Base-by-base conservation (phyloP, 2,329 filamentous ascomycete genomes). In the Huntiella decipiens region DNA sequence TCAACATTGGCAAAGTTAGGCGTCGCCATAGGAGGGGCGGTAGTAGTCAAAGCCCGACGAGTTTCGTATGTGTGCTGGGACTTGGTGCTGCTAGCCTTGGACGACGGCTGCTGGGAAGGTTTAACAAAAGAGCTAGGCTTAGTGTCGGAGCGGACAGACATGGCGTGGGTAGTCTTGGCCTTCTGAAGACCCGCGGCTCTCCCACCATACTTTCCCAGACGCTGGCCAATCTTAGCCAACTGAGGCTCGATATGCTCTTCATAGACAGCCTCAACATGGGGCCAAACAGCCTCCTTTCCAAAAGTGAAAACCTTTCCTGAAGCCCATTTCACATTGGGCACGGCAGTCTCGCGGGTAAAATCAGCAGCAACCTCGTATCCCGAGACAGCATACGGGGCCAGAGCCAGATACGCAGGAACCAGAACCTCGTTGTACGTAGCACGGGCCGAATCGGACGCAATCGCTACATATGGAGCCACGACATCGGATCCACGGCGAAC, bases 211-310 rank as follows among this genome's bases (percentile, higher is more conserved):
- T 81, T 70, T 36, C 86, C 87, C 8, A 98, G 71, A 39, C 87
- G 78, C 63, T 95, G 82, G 10, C 84, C 83, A 55, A 98, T 96
- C 55, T 86, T 84, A 47, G 88, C 74, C 11, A 98, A 70, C 61
- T 98, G 92, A 11, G 92, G 92, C 63, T 96, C 87, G 3, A 98
- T 87, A 54, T 93, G 94, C 56, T 94, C 79, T 8, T 79, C 74
- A 56, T 96, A 96, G 4, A 95, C 64, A 11, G 82, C 70, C 19
- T 81, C 76, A 8, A 95, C 52, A 52, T 81, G 79, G 2, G 88
- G 88, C 79, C 83, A 91, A 12, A 96, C 66, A 2, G 77, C 79
- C 40, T 74, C 73, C 48, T 85, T 74, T 32, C 92, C 63, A 56
- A 95, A 88, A 10, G 71, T 63, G 49, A 76, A 73, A 0, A 73